A percentile compares a stretch with the other conserved stretches of the same genome.
These are phyloP conservation scores for Microstegium vimineum DNA, from an alignment of 176 grass and related monocot species.

Conservation along the genomic window DNA sequence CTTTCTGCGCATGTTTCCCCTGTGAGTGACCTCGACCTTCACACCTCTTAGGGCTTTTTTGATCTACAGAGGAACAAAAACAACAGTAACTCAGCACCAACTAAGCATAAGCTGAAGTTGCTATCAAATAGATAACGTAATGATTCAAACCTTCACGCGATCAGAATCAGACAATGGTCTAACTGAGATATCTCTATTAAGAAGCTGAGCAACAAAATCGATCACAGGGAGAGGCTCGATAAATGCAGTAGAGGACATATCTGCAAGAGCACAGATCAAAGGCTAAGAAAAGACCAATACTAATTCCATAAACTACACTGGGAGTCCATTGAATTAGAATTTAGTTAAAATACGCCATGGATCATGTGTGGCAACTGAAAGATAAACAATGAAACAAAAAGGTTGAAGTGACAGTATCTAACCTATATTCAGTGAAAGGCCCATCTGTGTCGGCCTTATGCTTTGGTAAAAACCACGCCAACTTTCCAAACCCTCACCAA, in stretches of 20 bases:
- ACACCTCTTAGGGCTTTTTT: slow-evolving; percentile 89
- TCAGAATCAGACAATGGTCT: slow-evolving; percentile 88
- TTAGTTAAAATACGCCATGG: neutral
- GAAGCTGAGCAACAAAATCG: slow-evolving; percentile 89
- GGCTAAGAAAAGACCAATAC: neutral
- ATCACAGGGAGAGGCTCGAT: slow-evolving; percentile 84
- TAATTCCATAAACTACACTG: neutral
- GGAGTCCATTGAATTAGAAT: neutral
- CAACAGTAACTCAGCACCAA: slow-evolving; percentile 4
- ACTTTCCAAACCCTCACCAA: slow-evolving; percentile 91
- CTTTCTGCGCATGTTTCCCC: slow-evolving; percentile 94
- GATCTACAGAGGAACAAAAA: slow-evolving; percentile 42
- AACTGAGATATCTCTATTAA: slow-evolving; percentile 79
- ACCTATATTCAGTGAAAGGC: slow-evolving; percentile 93
- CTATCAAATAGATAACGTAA: neutral
- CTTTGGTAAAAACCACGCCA: slow-evolving; percentile 96
- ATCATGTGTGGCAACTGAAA: slow-evolving; percentile 9
- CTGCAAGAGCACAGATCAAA: slow-evolving; percentile 36
- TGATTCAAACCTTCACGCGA: slow-evolving; percentile 73
- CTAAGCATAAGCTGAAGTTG: neutral
- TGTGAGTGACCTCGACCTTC: slow-evolving; percentile 88
- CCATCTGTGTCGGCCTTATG: slow-evolving; percentile 93
- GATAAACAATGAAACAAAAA: neutral
- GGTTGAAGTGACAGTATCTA: slow-evolving; percentile 15
- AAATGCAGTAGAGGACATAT: slow-evolving; percentile 94